Percentiles rank a stretch among this genome's conserved stretches.
phyloP scores from a whole-genome alignment of 257 asterid genomes.

The Solanum bukasovii region DNA sequence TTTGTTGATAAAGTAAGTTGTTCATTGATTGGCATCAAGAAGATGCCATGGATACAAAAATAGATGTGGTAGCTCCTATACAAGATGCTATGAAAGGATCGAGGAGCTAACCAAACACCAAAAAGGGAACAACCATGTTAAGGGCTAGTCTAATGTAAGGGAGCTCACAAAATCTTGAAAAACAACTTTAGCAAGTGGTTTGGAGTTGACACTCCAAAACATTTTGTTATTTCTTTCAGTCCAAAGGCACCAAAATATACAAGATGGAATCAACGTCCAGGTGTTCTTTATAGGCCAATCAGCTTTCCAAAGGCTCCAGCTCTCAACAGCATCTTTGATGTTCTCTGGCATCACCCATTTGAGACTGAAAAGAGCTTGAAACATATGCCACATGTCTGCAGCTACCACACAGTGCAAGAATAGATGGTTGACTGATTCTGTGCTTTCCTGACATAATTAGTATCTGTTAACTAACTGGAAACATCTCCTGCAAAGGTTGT shows the following conservation, averaged over 20 bases:
- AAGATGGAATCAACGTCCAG: neutral
- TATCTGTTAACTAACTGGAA: neutral
- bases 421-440: neutral
- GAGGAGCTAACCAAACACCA: neutral
- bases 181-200: neutral
- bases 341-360: neutral
- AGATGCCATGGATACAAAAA: neutral
- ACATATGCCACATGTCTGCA: neutral
- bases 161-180: neutral
- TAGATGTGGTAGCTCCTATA: neutral
- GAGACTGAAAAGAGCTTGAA: neutral
- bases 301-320: neutral
- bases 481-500: neutral
- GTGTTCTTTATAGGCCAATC: neutral
- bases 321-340: neutral
- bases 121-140: neutral
- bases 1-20: neutral
- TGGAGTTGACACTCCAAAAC: neutral
- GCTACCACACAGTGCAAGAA: neutral
- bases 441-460: neutral
- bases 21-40: neutral
- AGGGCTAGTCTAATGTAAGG: neutral
- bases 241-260: neutral
- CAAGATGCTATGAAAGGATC: neutral
- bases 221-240: neutral